A percentile compares a stretch with the other conserved stretches of the same genome.
phyloP scores from a whole-genome alignment of 768 basidiomycete genomes.

The Clathrus columnatus region DNA sequence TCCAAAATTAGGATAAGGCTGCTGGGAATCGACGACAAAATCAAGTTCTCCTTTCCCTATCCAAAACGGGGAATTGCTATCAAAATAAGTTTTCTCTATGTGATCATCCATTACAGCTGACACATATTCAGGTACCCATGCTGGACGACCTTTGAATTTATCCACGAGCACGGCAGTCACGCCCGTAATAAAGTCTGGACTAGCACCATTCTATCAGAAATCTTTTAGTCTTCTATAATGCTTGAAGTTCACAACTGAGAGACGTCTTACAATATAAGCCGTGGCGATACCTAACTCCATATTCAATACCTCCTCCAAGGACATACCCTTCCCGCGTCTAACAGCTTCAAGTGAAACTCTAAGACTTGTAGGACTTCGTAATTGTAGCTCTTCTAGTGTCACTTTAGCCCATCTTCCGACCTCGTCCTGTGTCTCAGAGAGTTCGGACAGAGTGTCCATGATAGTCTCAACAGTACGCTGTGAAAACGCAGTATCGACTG shows the following conservation, averaged over 20 bases:
- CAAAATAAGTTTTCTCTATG: conserved; percentile 63
- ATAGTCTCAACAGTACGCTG: conserved; percentile 67
- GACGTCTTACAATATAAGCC: conserved; percentile 72
- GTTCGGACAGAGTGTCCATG: conserved; percentile 39
- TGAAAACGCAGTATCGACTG: conserved; percentile 74
- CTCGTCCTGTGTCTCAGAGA: conserved; percentile 31
- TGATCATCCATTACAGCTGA: conserved; percentile 47
- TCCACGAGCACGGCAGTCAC: conserved; percentile 60
- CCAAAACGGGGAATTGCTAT: conserved; percentile 38
- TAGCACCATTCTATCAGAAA: conserved; percentile 53
- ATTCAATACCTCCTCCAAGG: conserved; percentile 57
- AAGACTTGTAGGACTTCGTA: conserved; percentile 85
- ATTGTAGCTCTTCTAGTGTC: conserved; percentile 52
- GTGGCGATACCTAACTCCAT: conserved; percentile 87
- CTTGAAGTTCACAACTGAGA: conserved; percentile 6
- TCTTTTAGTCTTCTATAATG: neutral
- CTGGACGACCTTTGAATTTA: conserved; percentile 35
- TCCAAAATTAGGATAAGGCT: conserved; percentile 26
- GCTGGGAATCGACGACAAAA: conserved; percentile 27
- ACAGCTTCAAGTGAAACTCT: conserved; percentile 82
- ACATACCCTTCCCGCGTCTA: conserved; percentile 54
- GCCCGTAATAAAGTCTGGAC: conserved; percentile 76
- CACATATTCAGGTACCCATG: conserved; percentile 64
- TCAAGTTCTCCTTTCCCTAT: conserved; percentile 36
- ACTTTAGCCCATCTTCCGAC: conserved; percentile 67